These are phyloP conservation scores for Didymella keratinophila DNA, from an alignment of 2,329 filamentous ascomycete species.

Conservation along the genomic window DNA sequence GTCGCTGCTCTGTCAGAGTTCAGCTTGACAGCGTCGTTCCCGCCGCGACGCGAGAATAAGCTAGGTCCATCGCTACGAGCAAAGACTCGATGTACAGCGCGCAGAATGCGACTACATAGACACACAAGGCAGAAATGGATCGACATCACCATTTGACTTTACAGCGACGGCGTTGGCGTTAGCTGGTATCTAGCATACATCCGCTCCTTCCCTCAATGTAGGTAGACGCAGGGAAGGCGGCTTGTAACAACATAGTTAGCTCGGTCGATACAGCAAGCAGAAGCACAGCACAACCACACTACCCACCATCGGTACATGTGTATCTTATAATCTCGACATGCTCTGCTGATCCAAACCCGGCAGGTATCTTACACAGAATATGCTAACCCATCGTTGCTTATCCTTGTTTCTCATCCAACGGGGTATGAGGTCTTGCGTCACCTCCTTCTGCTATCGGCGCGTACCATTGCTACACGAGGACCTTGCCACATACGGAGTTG, in stretches of 20 bases:
- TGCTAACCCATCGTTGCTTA: too few species aligned
- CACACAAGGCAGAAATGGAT: not conserved
- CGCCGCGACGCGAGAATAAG: not conserved
- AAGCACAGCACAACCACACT: not conserved
- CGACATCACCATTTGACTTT: conserved; percentile 3
- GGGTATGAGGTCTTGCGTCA: too few species aligned
- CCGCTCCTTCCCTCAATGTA: conserved; percentile 10
- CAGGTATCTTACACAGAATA: too few species aligned
- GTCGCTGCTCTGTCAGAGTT: not conserved
- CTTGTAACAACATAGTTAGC: conserved; percentile 16
- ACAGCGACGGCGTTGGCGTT: conserved; percentile 18
- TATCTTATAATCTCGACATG: too few species aligned
- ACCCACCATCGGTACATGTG: too few species aligned
- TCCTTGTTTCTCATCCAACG: too few species aligned
- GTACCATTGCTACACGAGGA: too few species aligned
- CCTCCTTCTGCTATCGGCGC: too few species aligned
- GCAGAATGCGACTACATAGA: not conserved
- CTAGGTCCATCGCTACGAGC: not conserved
- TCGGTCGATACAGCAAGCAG: not conserved
- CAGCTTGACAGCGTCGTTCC: not conserved
- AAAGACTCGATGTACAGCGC: conserved; percentile 1
- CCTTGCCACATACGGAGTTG: too few species aligned
- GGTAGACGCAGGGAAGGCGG: conserved; percentile 10
- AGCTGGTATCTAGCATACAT: conserved; percentile 13
- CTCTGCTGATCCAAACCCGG: too few species aligned